Base-by-base conservation (phyloP, 176 grass and related monocot genomes). In the Tillandsia fasciculata region DNA sequence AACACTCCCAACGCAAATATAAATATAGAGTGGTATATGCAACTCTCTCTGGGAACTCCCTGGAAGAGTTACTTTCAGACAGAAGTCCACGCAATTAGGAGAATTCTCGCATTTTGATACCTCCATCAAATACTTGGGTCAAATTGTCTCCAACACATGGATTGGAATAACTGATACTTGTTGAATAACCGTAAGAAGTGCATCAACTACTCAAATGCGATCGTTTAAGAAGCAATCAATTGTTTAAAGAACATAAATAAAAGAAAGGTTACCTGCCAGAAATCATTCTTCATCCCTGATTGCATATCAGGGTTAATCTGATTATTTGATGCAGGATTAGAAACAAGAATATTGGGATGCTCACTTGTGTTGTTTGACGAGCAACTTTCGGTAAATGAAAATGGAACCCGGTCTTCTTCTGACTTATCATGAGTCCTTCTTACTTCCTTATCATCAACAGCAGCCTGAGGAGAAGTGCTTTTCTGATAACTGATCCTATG, bases 371-470 rank as follows among this genome's bases (percentile, higher is more conserved):
- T 75, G 10, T 48, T 74, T 12, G 11, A 65, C 18, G 12, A 64
- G 47, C 11, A 20, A 18, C 12, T 58, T 26, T 2, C 42, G 51
- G 22, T 12, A 74, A 64, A 47, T 26, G 18, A 74, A 49, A 48
- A 63, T 64, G 59, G 27, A 82, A 70, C 22, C 26, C 72, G 20
- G 63, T 84, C 67, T 72, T 68, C 74, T 65, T 64, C 53, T 57
- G 26, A 10, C 71, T 70, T 75, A 70, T 12, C 20, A 69, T 74
- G 12, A 26, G 57, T 49, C 15, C 24, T 18, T 51, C 50, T 64
- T 51, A 50, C 57, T 50, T 64, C 17, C 24, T 33, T 64, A 58
- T 63, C 76, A 64, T 63, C 70, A 63, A 79, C 79, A 52, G 61
- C 71, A 86, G 66, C 61, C n/a, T 63, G 58, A 82, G 56, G 56